A percentile compares a stretch with the other conserved stretches of the same genome.
Evolutionary conservation across 2,329 filamentous ascomycete genomes (phyloP).

Genomic region (Aulographum hederae): DNA sequence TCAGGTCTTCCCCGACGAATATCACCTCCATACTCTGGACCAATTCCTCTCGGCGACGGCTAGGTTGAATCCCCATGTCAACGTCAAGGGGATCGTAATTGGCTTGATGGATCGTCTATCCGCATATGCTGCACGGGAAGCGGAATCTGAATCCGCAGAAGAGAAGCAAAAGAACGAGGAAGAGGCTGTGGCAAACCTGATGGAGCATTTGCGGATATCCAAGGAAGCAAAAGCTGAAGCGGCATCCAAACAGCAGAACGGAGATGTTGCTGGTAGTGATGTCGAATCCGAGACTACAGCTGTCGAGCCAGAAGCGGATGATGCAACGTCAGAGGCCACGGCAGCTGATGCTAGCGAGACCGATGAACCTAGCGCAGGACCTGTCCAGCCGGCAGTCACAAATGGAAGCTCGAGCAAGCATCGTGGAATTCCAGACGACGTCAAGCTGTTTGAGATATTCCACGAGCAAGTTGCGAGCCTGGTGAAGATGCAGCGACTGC

Average conservation of each 20-base stretch:
- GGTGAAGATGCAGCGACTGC: slow-evolving; percentile 75
- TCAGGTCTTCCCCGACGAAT: slow-evolving; percentile 97
- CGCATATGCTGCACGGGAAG: slow-evolving; percentile 81
- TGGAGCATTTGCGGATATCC: slow-evolving; percentile 59
- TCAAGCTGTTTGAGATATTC: slow-evolving; percentile 93
- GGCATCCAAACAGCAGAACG: slow-evolving; percentile 15
- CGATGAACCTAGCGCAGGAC: slow-evolving; percentile 12
- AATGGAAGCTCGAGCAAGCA: slow-evolving; percentile 26
- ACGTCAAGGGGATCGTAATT: slow-evolving; percentile 95
- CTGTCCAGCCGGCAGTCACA: slow-evolving; percentile 16
- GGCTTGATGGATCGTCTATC: slow-evolving; percentile 94
- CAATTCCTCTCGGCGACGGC: slow-evolving; percentile 88
- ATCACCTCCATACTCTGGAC: slow-evolving; percentile 90
- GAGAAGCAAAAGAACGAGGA: slow-evolving; percentile 65
- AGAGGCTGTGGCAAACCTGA: slow-evolving; percentile 58
- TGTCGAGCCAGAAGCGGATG: slow-evolving; percentile 1
- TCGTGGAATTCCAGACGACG: slow-evolving; percentile 49
- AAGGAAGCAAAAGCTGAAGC: slow-evolving; percentile 31
- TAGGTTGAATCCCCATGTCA: slow-evolving; percentile 85
- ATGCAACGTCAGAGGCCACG: slow-evolving; percentile 6
- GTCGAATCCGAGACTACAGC: slow-evolving; percentile 14
- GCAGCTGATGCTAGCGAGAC: slow-evolving; percentile 8
- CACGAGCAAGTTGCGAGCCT: slow-evolving; percentile 90
- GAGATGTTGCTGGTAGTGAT: too few species aligned
- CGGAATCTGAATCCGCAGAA: slow-evolving; percentile 49